Base-by-base conservation (phyloP, 2,329 filamentous ascomycete genomes). In the Microsporum ferrugineum region DNA sequence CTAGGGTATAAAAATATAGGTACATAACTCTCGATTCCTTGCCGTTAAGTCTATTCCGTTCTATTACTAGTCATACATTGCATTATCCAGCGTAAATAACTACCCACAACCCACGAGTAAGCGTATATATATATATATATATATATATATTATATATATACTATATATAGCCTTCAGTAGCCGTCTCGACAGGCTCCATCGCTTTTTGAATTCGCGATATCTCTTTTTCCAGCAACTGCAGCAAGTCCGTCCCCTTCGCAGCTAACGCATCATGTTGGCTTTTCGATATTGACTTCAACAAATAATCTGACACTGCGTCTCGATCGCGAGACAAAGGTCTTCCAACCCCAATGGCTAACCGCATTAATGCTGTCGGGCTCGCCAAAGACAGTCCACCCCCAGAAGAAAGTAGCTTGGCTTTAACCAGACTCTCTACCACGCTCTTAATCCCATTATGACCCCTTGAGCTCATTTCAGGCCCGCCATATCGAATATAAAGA, bases 261-360 rank as follows among this genome's bases (percentile, higher is more conserved):
- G 82, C 79, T 49, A 89, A 72, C 12, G 76, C 71, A 23, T 71
- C 70, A 69, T 77, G 77, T 69, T 88, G 80, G 8, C 71, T 67
- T 5, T 67, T 64, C 7, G 78, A 80, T 78, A 94, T 85, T 68
- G 84, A 83, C 61, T 79, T 79, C 66, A 97, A 75, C 49, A 97
- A 91, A 76, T 92, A 95, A 29, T 83, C 77, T 49, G 86, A 83
- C 7, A 97, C 91, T 1, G 82, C 83, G 43, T 77, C 75, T 27
- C 79, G 77, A 57, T 89, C 85, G 64, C 91, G 80, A 64, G 81
- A 86, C 53, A 76, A 78, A 0, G 92, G 92, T 53, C 94, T 78
- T n/a, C 89, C 91, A 75, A 97, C 96, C 0, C 94, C 94, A 10
- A 97, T 77, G 0, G 88, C 86, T 58, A 97, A 83, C 62, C 88